A percentile compares a stretch with the other conserved stretches of the same genome.
phyloP scores from a whole-genome alignment of 2,329 filamentous ascomycete species.

The Orbilia blumenaviensis region DNA sequence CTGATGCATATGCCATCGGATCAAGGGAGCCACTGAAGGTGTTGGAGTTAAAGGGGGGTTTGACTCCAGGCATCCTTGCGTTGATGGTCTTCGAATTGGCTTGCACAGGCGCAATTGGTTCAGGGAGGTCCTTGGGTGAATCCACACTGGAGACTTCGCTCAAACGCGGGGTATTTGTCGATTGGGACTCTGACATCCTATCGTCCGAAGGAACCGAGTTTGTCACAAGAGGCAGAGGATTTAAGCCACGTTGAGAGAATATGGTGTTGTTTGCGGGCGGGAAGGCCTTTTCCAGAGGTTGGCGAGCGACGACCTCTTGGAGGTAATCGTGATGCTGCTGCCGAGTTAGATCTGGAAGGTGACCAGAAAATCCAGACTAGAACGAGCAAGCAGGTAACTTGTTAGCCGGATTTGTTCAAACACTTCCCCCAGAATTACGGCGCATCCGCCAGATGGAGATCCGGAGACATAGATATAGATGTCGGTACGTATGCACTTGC shows the following conservation, averaged over 20 bases:
- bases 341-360: slow-evolving; percentile 54
- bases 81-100: slow-evolving; percentile 38
- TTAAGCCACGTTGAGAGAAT: slow-evolving; percentile 53
- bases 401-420: too few relatives aligned
- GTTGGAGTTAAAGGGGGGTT: slow-evolving; percentile 50
- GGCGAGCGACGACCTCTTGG: slow-evolving; percentile 51
- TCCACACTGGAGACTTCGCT: slow-evolving; percentile 58
- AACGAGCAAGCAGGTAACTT: background rate
- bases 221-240: slow-evolving; percentile 51
- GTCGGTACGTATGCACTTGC: slow-evolving; percentile 15
- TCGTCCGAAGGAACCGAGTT: slow-evolving; percentile 47
- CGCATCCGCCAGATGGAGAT: background rate
- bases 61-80: slow-evolving; percentile 50
- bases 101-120: slow-evolving; percentile 51
- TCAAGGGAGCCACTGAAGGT: slow-evolving; percentile 49
- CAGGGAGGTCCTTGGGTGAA: slow-evolving; percentile 56
- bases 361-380: slow-evolving; percentile 53
- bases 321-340: slow-evolving; percentile 53
- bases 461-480: background rate
- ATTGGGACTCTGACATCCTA: slow-evolving; percentile 54
- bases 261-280: slow-evolving; percentile 40
- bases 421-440: background rate
- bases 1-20: slow-evolving; percentile 49
- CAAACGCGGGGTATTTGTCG: slow-evolving; percentile 57
- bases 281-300: slow-evolving; percentile 50